These are phyloP conservation scores for Jacaranda mimosifolia DNA, from an alignment of 257 asterid species.

Conservation along the genomic window DNA sequence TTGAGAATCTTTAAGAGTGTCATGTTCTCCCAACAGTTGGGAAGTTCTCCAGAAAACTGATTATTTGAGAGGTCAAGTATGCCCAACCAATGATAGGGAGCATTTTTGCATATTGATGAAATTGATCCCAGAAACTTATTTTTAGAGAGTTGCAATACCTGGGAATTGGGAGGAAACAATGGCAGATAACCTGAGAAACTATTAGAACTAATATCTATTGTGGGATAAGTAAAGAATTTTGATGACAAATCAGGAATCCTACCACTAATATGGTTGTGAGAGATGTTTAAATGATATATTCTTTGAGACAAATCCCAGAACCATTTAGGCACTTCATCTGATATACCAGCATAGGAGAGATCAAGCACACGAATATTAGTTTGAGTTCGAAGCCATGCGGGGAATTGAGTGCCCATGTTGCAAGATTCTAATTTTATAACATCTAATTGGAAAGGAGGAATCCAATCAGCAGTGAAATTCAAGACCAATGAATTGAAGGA, in stretches of 20 bases:
- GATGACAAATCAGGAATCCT: conserved; percentile 36
- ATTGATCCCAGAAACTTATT: conserved; percentile 44
- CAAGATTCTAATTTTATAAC: conserved; percentile 30
- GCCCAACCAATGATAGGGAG: neutral
- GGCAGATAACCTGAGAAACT: conserved; percentile 40
- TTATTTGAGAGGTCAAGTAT: conserved; percentile 36
- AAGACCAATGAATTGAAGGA: conserved; percentile 39
- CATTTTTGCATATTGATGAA: conserved; percentile 24
- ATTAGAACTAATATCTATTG: conserved; percentile 35
- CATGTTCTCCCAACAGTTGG: conserved; percentile 36
- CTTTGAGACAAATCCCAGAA: conserved; percentile 42
- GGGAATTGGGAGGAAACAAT: neutral
- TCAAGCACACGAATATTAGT: conserved; percentile 29
- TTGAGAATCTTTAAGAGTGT: neutral
- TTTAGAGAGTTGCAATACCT: conserved; percentile 4
- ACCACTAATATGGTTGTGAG: conserved; percentile 48
- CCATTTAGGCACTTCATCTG: conserved; percentile 47
- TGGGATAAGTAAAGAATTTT: neutral
- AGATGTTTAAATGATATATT: conserved; percentile 34
- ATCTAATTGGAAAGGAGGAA: conserved; percentile 39
- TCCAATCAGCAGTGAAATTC: conserved; percentile 30
- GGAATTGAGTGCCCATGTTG: conserved; percentile 47
- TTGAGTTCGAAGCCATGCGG: conserved; percentile 50
- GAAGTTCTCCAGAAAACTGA: conserved; percentile 34
- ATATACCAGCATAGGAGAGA: conserved; percentile 40